These are phyloP conservation scores for Evansstolkia leycettana DNA, from an alignment of 495 filamentous ascomycete species.

Conservation along the genomic window DNA sequence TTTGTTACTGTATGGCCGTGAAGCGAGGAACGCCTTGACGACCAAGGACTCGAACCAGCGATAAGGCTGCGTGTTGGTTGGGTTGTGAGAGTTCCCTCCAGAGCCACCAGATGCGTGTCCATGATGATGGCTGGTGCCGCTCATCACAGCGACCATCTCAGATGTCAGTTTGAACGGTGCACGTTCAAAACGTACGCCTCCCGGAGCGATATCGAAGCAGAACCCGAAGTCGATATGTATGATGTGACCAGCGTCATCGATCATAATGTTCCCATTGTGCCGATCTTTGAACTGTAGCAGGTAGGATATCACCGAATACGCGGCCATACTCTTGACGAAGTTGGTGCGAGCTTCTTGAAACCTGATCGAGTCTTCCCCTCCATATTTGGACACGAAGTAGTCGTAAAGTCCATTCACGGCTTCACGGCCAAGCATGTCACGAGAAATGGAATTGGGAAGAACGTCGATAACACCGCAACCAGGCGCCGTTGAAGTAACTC, in stretches of 20 bases:
- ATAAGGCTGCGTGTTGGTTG: slow-evolving; percentile 72
- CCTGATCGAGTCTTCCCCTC: slow-evolving; percentile 80
- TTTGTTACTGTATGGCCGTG: slow-evolving; percentile 75
- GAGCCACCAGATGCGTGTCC: slow-evolving; percentile 15
- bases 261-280: slow-evolving; percentile 99
- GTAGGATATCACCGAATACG: slow-evolving; percentile 98
- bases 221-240: slow-evolving; percentile 99
- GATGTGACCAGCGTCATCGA: slow-evolving; percentile 93
- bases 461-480: slow-evolving; percentile 98
- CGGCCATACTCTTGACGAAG: slow-evolving; percentile 99
- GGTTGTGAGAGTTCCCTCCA: slow-evolving; percentile 25
- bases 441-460: slow-evolving; percentile 90
- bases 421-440: slow-evolving; percentile 96
- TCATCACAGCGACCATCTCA: slow-evolving; percentile 98
- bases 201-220: slow-evolving; percentile 97
- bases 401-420: slow-evolving; percentile 96
- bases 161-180: slow-evolving; percentile 96
- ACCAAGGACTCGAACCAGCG: slow-evolving; percentile 93
- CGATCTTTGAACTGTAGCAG: slow-evolving; percentile 97
- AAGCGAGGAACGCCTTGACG: slow-evolving; percentile 89
- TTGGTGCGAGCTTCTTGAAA: slow-evolving; percentile 95
- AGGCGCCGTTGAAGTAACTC: slow-evolving; percentile 95
- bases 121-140: slow-evolving; percentile 47
- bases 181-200: slow-evolving; percentile 91
- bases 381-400: slow-evolving; percentile 95